These are phyloP conservation scores for Logfia minima DNA, from an alignment of 129 eudicot species.

Conservation along the genomic window DNA sequence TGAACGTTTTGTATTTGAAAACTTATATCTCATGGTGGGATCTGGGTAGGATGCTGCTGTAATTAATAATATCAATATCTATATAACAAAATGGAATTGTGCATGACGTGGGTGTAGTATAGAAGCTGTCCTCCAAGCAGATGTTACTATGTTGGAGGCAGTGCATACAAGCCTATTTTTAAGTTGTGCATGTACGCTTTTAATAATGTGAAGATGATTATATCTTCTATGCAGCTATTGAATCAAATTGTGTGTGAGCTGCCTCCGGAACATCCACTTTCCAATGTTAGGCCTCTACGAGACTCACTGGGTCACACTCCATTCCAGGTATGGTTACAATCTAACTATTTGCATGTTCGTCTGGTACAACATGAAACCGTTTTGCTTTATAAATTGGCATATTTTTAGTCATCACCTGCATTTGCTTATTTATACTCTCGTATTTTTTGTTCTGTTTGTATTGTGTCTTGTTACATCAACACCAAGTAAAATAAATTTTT, in stretches of 20 bases:
- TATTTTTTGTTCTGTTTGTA: no score
- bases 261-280: conserved; percentile 93
- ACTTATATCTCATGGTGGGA: conserved; percentile 3
- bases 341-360: not conserved
- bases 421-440: no score
- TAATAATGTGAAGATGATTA: not conserved
- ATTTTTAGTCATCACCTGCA: no score
- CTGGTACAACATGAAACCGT: not conserved
- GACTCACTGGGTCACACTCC: conserved; percentile 97
- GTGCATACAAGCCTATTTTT: not conserved
- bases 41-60: conserved; percentile 1
- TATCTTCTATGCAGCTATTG: conserved; percentile 52
- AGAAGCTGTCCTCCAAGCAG: not conserved
- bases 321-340: conserved; percentile 58
- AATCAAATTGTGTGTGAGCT: conserved; percentile 92
- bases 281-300: conserved; percentile 81
- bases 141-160: not conserved
- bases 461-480: no score
- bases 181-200: not conserved
- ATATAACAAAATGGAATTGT: not conserved
- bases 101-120: not conserved
- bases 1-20: not conserved
- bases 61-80: conserved; percentile 1
- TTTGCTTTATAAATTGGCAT: no score
- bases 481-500: no score